Evolutionary conservation across 2,329 filamentous ascomycete species (phyloP).

Genomic region (Fusarium chlamydosporum): DNA sequence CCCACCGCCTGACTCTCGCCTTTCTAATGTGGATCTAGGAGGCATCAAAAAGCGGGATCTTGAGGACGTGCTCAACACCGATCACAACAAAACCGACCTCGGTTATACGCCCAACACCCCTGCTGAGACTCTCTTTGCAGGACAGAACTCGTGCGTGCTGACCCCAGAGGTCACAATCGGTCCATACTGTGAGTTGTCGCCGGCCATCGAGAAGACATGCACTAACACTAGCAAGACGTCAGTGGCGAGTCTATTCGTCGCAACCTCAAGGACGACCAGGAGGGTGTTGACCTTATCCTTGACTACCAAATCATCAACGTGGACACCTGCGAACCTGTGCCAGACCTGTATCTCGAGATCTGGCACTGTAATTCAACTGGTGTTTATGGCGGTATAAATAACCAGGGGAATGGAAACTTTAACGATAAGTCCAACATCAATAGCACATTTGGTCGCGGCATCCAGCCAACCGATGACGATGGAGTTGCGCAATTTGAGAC

Average conservation of each 20-base stretch:
- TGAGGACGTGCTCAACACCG: constrained; percentile 53
- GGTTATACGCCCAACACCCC: constrained; percentile 53
- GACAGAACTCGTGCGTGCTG: constrained; percentile 61
- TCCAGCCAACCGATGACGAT: constrained; percentile 59
- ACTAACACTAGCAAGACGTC: constrained; percentile 40
- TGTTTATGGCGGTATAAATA: constrained; percentile 60
- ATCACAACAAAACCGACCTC: constrained; percentile 56
- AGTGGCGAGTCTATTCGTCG: constrained; percentile 53
- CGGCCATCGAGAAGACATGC: fast-evolving
- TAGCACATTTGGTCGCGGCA: constrained; percentile 54
- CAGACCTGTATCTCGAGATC: constrained; percentile 60
- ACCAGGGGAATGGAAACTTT: constrained; percentile 61
- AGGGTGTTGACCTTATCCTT: constrained; percentile 58
- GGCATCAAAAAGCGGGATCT: constrained; percentile 53
- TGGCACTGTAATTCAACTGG: constrained; percentile 65
- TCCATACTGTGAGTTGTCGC: constrained; percentile 55
- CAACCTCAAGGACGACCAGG: constrained; percentile 59
- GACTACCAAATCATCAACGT: constrained; percentile 63
- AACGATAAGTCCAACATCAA: constrained; percentile 53
- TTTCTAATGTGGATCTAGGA: constrained; percentile 2
- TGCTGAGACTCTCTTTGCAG: constrained; percentile 55
- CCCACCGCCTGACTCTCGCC: fast-evolving
- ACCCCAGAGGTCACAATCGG: constrained; percentile 66
- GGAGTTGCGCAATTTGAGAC: constrained; percentile 62
- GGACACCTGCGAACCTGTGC: constrained; percentile 60